Conservation (phyloP, 345 rosid species). For the Brassica incana region DNA sequence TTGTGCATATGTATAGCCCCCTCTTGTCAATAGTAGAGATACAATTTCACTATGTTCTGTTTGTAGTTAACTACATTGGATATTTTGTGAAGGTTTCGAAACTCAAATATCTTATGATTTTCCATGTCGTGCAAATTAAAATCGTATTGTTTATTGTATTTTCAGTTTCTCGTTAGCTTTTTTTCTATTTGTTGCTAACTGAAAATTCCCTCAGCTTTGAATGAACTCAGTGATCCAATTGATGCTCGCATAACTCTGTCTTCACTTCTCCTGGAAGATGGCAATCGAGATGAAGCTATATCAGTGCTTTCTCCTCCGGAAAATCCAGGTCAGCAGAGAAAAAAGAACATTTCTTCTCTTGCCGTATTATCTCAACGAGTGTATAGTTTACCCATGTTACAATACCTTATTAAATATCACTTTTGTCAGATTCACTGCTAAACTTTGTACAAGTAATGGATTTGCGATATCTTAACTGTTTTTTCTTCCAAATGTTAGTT, state of each 20-base stretch:
- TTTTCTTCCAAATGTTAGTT: slow-evolving; percentile 20
- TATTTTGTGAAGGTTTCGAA: neutral
- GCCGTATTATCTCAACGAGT: neutral
- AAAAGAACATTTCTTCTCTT: neutral
- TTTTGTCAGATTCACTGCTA: slow-evolving; percentile 12
- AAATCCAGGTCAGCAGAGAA: slow-evolving; percentile 48
- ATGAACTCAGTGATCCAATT: slow-evolving; percentile 50
- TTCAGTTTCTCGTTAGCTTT: slow-evolving; percentile 9
- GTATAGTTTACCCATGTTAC: slow-evolving; percentile 15
- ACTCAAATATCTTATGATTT: slow-evolving; percentile 2
- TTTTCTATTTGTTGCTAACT: slow-evolving; percentile 16
- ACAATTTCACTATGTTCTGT: slow-evolving; percentile 17
- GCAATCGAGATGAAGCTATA: slow-evolving; percentile 82
- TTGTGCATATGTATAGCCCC: slow-evolving; percentile 15
- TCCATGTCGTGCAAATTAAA: slow-evolving; percentile 10
- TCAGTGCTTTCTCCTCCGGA: slow-evolving; percentile 72
- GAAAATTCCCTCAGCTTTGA: slow-evolving; percentile 57
- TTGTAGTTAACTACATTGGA: slow-evolving; percentile 8
- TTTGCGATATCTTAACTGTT: slow-evolving; percentile 1
- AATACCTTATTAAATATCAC: neutral
- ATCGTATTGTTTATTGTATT: slow-evolving; percentile 6
- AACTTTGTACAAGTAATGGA: slow-evolving; percentile 1
- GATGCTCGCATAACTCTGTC: slow-evolving; percentile 77
- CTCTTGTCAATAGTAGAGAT: slow-evolving; percentile 15
- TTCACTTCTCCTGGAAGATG: slow-evolving; percentile 73